Conservation (phyloP, 768 basidiomycete genomes). For the Termitomyces sp. region DNA sequence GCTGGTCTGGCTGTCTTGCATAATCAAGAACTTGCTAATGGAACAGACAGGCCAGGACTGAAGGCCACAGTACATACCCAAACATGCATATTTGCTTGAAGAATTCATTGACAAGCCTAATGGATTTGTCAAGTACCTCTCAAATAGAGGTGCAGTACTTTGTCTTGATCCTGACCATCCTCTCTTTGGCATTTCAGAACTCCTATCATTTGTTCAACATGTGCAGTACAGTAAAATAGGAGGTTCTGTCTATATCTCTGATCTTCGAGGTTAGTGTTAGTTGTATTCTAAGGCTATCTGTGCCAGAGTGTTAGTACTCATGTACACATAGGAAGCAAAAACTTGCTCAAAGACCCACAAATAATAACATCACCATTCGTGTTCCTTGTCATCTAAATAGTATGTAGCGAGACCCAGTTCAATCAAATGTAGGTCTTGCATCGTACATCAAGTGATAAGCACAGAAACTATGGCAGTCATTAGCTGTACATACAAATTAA, state of each 20-base stretch:
- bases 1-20: neutral
- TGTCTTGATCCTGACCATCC: neutral
- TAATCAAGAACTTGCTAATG: neutral
- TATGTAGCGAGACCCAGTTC: too few relatives aligned
- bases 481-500: too few relatives aligned
- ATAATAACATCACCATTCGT: conserved; percentile 9
- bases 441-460: too few relatives aligned
- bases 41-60: neutral
- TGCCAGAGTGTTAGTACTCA: too few relatives aligned
- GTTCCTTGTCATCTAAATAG: too few relatives aligned
- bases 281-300: too few relatives aligned
- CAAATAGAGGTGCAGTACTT: conserved; percentile 9
- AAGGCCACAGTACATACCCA: neutral
- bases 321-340: conserved; percentile 11
- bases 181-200: neutral
- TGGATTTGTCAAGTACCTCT: conserved; percentile 15
- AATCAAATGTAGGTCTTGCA: too few relatives aligned
- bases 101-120: conserved; percentile 6
- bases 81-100: conserved; percentile 3
- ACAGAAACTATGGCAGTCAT: too few relatives aligned
- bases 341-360: conserved; percentile 15
- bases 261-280: conserved; percentile 14
- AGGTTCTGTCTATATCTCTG: conserved; percentile 14
- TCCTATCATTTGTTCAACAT: conserved; percentile 13
- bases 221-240: conserved; percentile 13